Percentiles rank a stretch among this genome's conserved stretches.
These are phyloP conservation scores for Golubevia pallescens DNA, from an alignment of 1,284 basidiomycete species.

Conservation along the genomic window DNA sequence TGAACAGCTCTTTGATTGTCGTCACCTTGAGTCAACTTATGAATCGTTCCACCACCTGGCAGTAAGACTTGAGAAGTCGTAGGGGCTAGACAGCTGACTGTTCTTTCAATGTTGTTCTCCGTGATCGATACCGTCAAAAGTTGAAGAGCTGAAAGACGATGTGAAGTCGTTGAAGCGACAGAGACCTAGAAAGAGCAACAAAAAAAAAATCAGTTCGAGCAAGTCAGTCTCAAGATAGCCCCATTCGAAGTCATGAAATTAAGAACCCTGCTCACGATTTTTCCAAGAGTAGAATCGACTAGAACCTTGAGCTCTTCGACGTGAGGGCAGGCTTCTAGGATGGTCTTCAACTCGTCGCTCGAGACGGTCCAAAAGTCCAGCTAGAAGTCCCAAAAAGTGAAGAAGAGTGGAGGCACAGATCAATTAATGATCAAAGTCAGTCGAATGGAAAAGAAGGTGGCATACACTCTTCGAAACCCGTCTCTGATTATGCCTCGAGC, in stretches of 20 bases:
- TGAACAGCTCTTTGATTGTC: not conserved
- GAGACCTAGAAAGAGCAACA: not conserved
- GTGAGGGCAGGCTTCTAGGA: not conserved
- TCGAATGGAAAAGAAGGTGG: not conserved
- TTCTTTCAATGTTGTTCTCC: not conserved
- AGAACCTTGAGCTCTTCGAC: not conserved
- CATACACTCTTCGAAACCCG: not conserved
- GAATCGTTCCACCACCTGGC: not conserved
- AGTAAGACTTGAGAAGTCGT: not conserved
- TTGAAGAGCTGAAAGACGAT: not conserved
- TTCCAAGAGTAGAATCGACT: not conserved
- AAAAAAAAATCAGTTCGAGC: not conserved
- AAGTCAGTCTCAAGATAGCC: not conserved
- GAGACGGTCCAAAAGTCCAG: not conserved
- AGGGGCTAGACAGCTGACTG: not conserved
- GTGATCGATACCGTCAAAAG: not conserved
- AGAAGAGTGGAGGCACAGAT: not conserved
- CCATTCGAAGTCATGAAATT: too few relatives aligned
- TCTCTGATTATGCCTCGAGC: not conserved
- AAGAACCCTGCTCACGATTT: not conserved
- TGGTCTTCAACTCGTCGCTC: not conserved
- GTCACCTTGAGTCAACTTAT: not conserved
- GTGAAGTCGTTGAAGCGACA: not conserved
- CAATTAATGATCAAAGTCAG: not conserved
- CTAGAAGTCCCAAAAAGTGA: not conserved